phyloP scores from a whole-genome alignment of 78 protist genomes.

The Mastigamoeba balamuthi region DNA sequence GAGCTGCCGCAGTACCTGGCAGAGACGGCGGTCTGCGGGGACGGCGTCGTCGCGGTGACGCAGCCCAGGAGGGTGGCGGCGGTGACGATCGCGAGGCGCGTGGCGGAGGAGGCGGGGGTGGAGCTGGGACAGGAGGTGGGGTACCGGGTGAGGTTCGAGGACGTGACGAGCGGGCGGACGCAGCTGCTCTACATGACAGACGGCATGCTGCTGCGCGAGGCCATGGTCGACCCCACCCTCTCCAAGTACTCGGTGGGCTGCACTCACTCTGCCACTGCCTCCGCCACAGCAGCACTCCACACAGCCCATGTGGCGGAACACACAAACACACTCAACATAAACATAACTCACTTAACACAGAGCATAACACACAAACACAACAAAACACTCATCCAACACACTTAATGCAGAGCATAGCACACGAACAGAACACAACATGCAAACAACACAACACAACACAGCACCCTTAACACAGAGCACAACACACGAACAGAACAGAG shows the following conservation, averaged over 20 bases:
- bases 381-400: too few species aligned
- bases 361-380: too few species aligned
- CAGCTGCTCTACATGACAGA: slow-evolving; percentile 78
- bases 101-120: slow-evolving; percentile 57
- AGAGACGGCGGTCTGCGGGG: slow-evolving; percentile 16
- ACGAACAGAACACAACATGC: too few species aligned
- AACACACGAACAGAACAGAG: too few species aligned
- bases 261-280: too few species aligned
- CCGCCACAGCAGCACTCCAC: too few species aligned
- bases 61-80: slow-evolving; percentile 90
- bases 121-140: slow-evolving; percentile 75
- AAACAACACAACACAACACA: too few species aligned
- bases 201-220: slow-evolving; percentile 85
- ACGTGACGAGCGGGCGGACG: slow-evolving; percentile 32
- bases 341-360: too few species aligned
- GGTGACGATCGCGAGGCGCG: slow-evolving; percentile 61
- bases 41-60: slow-evolving; percentile 40
- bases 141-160: slow-evolving; percentile 82
- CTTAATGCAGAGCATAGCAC: too few species aligned
- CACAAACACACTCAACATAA: too few species aligned
- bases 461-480: too few species aligned
- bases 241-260: slow-evolving; percentile 34
- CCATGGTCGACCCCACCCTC: slow-evolving; percentile 52
- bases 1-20: slow-evolving; percentile 34
- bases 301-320: too few species aligned